phyloP scores from a whole-genome alignment of 2,329 filamentous ascomycete species.

The Sphaceloma murrayae region DNA sequence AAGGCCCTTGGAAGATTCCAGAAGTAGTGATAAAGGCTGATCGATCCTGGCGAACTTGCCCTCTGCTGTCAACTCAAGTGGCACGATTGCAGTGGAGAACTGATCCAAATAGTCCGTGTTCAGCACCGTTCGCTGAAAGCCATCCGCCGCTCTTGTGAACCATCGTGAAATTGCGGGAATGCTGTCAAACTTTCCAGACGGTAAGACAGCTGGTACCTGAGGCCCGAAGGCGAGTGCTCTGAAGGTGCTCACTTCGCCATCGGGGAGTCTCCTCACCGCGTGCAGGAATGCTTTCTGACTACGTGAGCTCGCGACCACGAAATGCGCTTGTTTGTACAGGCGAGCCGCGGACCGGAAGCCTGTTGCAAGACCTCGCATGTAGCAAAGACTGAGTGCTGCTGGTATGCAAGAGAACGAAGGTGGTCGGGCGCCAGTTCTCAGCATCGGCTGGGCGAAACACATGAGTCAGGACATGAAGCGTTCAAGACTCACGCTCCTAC shows the following conservation, averaged over 20 bases:
- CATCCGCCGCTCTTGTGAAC: conserved; percentile 40
- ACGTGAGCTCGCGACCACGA: too few species aligned
- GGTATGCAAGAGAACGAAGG: too few species aligned
- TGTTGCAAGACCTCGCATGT: too few species aligned
- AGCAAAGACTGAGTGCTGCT: too few species aligned
- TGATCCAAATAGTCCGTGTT: conserved; percentile 38
- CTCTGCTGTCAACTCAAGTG: conserved; percentile 47
- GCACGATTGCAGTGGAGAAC: conserved; percentile 43
- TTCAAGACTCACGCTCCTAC: too few species aligned
- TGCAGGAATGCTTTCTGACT: conserved; percentile 15
- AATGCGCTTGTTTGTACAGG: too few species aligned
- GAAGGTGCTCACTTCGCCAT: conserved; percentile 37
- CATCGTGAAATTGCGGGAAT: conserved; percentile 50
- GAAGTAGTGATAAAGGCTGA: conserved; percentile 55
- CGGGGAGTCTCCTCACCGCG: conserved; percentile 22
- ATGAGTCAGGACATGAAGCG: too few species aligned
- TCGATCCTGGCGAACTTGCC: conserved; percentile 48
- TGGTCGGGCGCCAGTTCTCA: too few species aligned
- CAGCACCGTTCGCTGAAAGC: conserved; percentile 21
- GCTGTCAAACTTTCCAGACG: conserved; percentile 33
- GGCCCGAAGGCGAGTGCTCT: conserved; percentile 44
- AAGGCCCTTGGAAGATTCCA: conserved; percentile 38
- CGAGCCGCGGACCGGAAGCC: too few species aligned
- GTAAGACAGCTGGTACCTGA: conserved; percentile 45
- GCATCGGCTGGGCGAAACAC: too few species aligned